Evolutionary conservation across 192 early-diverging fungal species (phyloP), one percentile per base, ranked within the genome.

Genomic region (Entomortierella lignicola): DNA sequence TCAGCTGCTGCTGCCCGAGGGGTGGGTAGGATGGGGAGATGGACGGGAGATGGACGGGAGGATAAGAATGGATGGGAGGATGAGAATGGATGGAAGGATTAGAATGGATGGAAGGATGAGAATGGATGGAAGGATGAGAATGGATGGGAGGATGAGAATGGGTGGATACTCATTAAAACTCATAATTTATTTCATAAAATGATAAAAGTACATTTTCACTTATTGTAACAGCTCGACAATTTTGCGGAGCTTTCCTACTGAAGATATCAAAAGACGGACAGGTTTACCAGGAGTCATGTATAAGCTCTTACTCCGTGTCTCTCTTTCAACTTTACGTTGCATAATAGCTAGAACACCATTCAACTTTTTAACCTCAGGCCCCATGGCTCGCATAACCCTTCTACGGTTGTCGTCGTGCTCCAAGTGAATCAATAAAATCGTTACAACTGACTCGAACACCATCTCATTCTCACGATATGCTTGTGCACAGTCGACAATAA

Each of bases 401-500:
- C 75, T 18, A 2, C 68, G 62, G 13, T 23, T 55, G 18, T 50
- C 60, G 44, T 74, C 71, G 21, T 55, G 55, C 18, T 72, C 80
- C 60, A 81, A 21, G 44, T 79, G 75, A 23, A 69, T 62, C 60
- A 81, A 37, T 42, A 81, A 51, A 10, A 81, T 72, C 18, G 71
- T 74, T 43, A 75, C 53, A 0, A 71, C 73, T 10, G 66, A 77
- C 23, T 71, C 71, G 23, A 82, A 71, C 27, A 82, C 73, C 81
- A 70, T 66, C 51, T 82, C 81, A 43, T 82, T 82, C 37, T 82
- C 81, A 8, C 81, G 53, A 51, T 82, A 82, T 1, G 71, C 64
- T 30, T 82, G 81, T 13, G 73, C 50, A 59, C 62, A 53, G 53
- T 82, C 81, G 20, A 82, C 72, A 8, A 82, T 68, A 31, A 82